Evolutionary conservation across 257 asterid species (phyloP), one percentile per base, ranked within the genome.

Genomic region (Perilla frutescens): DNA sequence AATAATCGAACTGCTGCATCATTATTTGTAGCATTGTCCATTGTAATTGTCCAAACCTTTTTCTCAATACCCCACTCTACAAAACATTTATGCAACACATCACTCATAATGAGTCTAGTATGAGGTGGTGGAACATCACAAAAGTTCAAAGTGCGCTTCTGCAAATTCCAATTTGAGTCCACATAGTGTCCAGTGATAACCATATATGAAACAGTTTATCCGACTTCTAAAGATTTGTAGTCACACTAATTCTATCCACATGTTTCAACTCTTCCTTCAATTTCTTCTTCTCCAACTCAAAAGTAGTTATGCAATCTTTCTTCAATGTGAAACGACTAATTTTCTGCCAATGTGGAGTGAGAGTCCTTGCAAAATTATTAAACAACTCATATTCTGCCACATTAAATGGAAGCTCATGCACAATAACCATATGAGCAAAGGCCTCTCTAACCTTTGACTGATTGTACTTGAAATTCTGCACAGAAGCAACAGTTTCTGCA

Each of bases 51-150:
- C 26, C 26, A 54, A 15, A 54, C 12, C 11, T 54, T 53, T 14
- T 54, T 11, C 59, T 20, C 59, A 15, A 54, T 54, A 7, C 12
- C 59, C 36, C 59, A 54, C 59, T 54, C 26, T 1, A 1, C 12
- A 9, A 20, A 54, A 20, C 36, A 54, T 8, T 20, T 54, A 3
- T 31, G 9, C 6, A 57, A 2, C 20, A 57, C 20, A 11, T 57
- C 63, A 9, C 4, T 31, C 2, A 57, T 11, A 4, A 12, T 6
- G 2, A 31, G 8, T 6, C 66, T 12, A 12, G 66, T 61, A 39
- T 61, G 48, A 4, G 48, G 66, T 34, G 66, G 47, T 60, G 66
- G 31, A 60, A 60, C 26, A 12, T 36, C 44, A 29, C 14, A 60
- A 3, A 61, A 12, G 48, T 61, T 36, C 48, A 61, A 61, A 7